Evolutionary conservation across 78 protist genomes (phyloP), one percentile per base, ranked within the genome.

Genomic region (Monosiga brevicollis): DNA sequence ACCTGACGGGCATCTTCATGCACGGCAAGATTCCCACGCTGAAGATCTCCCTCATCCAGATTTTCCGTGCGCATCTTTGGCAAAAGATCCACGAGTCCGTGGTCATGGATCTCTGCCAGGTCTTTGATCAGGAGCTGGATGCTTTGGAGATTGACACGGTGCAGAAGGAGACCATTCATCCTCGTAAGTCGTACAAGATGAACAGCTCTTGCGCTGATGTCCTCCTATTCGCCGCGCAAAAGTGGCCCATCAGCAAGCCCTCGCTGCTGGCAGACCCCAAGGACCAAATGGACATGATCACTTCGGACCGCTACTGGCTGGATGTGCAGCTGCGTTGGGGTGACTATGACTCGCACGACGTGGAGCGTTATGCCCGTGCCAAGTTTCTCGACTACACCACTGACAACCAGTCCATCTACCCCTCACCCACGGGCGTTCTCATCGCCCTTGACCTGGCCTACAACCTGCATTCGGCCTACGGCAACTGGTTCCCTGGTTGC

Each of bases 31-130:
- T 99, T 41, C 99, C 99, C 62, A 96, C 99, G 23, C 89, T 99
- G 80, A 98, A 98, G 93, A 97, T 96, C 83, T 94, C 99, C 37
- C 89, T 97, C 76, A 96, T 98, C 76, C 99, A 97, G 91, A 94
- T 98, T 89, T 99, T 99, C 97, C 89, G 99, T 39, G 99, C 99
- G 1, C 99, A 98, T 87, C 73, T 99, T 84, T 99, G 99, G 99
- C 99, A 97, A 88, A 98, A 98, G 95, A 85, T 99, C 41, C 99
- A 98, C 91, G 99, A 97, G 93, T 86, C 95, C 2, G 25, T 97
- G 9, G 99, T 97, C 40, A 90, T 96, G 96, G 75, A 78, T 73
- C 55, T 81, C 29, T 91, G 95, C 84, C 97, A 95, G 83, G 99
- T 96, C 37, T 90, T 99, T 73, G 99, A 97, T 84, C 98, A 95